phyloP scores from a whole-genome alignment of 169 alveolate genomes.

The Plasmodium relictum region DNA sequence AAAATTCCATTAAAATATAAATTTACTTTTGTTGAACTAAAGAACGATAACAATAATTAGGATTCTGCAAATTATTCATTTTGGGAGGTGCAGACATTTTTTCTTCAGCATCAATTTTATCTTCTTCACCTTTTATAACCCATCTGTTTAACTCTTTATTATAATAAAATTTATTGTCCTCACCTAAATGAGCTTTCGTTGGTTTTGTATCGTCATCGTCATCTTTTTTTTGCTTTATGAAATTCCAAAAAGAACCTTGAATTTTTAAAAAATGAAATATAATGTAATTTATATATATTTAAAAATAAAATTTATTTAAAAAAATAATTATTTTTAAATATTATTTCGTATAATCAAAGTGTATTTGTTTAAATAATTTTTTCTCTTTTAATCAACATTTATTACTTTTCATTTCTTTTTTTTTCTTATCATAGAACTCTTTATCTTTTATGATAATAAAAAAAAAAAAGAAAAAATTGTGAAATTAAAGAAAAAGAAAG shows the following conservation, averaged over 20 bases:
- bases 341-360: too few relatives aligned
- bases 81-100: conserved; percentile 60
- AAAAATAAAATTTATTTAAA: too few relatives aligned
- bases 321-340: too few relatives aligned
- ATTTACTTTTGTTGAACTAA: conserved; percentile 67
- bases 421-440: too few relatives aligned
- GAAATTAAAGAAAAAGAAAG: too few relatives aligned
- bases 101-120: conserved; percentile 76
- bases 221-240: conserved; percentile 65
- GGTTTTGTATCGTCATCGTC: conserved; percentile 51
- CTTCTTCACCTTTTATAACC: conserved; percentile 92
- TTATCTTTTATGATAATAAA: too few relatives aligned
- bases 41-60: conserved; percentile 44
- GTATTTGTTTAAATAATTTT: too few relatives aligned
- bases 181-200: conserved; percentile 86
- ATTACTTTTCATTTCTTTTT: too few relatives aligned
- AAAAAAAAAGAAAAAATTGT: too few relatives aligned
- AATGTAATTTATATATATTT: too few relatives aligned
- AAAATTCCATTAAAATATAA: neutral
- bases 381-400: too few relatives aligned
- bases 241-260: conserved; percentile 70
- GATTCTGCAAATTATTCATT: conserved; percentile 54
- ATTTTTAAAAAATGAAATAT: too few relatives aligned
- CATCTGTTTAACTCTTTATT: conserved; percentile 89
- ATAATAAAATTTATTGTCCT: conserved; percentile 89